phyloP scores from a whole-genome alignment of 495 filamentous ascomycete genomes.

The Chaetomium fimeti region DNA sequence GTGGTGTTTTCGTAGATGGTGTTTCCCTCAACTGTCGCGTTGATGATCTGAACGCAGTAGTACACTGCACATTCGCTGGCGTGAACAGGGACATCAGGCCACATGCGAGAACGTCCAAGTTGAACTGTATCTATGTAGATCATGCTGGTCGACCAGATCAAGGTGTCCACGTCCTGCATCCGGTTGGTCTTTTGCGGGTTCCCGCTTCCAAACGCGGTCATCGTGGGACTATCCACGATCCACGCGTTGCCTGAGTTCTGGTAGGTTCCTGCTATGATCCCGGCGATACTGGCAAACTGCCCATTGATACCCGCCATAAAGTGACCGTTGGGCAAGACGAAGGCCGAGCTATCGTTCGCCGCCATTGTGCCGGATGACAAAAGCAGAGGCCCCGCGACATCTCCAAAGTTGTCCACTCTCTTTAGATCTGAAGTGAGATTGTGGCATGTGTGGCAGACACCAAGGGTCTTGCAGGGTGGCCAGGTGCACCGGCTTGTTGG shows the following conservation, averaged over 20 bases:
- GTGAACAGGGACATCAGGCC: neutral
- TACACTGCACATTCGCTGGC: neutral
- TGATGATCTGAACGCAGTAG: neutral
- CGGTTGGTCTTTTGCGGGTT: neutral
- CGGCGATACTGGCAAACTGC: neutral
- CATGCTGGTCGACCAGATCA: neutral
- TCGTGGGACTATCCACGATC: neutral
- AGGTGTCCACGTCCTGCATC: neutral
- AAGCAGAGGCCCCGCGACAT: neutral
- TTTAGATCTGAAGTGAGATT: neutral
- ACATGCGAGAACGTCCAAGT: neutral
- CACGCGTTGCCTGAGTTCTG: too few species aligned
- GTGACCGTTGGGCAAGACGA: neutral
- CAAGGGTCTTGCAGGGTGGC: neutral
- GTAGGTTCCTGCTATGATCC: too few species aligned
- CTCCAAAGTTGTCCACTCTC: neutral
- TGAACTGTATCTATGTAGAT: neutral
- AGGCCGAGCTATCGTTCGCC: neutral
- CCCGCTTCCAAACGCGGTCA: neutral
- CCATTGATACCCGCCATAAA: neutral
- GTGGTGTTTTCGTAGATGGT: neutral
- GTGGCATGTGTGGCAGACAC: neutral
- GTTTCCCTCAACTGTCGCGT: neutral
- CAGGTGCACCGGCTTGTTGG: slow-evolving; percentile 1
- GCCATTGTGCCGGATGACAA: neutral